Evolutionary conservation across 306 rosid species (phyloP).

Genomic region (apple (Malus domestica)): DNA sequence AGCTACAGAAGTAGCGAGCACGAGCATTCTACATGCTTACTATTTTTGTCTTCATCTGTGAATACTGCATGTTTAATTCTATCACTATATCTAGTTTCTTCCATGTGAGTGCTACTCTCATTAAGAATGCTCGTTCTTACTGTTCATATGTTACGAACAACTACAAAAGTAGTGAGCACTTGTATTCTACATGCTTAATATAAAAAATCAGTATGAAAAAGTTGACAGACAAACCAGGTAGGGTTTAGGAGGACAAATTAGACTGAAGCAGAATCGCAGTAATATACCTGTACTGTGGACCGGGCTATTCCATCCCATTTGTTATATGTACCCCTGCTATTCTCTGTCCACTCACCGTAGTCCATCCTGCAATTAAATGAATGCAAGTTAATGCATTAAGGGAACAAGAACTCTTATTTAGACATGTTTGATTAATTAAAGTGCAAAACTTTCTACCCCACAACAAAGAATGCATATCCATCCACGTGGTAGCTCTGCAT

Average conservation of each 20-base stretch:
- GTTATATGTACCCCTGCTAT: conserved; percentile 92
- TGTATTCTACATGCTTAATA: background rate
- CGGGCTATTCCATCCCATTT: conserved; percentile 99
- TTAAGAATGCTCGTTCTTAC: no score
- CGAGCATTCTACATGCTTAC: no score
- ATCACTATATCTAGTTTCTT: no score
- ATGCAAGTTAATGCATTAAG: background rate
- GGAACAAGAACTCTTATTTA: background rate
- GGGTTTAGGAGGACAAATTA: background rate
- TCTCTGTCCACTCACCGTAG: conserved; percentile 89
- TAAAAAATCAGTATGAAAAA: background rate
- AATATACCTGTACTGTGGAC: conserved; percentile 65
- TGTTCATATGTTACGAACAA: background rate
- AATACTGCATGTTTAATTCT: no score
- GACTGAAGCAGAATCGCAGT: background rate
- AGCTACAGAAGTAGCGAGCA: no score
- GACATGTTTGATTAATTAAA: background rate
- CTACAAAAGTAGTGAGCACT: background rate
- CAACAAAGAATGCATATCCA: conserved; percentile 93
- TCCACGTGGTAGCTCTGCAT: conserved; percentile 80
- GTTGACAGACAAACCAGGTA: background rate
- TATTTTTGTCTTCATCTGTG: no score
- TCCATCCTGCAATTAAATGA: conserved; percentile 69
- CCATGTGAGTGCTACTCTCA: no score
- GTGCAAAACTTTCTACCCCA: conserved; percentile 46